Evolutionary conservation across 164 flowering plant species (phyloP).

Genomic region (Vitis amurensis): DNA sequence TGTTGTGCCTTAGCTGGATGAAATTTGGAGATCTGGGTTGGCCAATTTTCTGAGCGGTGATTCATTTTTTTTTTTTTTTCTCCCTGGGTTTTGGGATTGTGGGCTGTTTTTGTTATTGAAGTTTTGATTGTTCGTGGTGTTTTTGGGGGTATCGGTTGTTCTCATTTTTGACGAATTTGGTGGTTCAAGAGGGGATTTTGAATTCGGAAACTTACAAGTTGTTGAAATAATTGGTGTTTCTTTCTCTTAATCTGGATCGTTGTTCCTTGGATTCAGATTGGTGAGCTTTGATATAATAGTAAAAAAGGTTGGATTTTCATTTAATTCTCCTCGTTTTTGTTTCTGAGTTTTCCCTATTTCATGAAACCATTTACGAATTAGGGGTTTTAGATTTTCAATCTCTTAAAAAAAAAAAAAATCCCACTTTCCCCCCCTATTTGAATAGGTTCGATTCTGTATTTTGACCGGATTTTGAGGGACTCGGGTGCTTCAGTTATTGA

Average conservation of each 20-base stretch:
- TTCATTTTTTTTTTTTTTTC: too few relatives aligned
- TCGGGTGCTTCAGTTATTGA: constrained; percentile 1
- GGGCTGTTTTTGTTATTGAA: too few relatives aligned
- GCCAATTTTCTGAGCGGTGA: too few relatives aligned
- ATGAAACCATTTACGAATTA: background rate
- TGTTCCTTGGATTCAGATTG: constrained; percentile 14
- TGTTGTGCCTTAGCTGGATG: too few relatives aligned
- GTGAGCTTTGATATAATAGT: background rate
- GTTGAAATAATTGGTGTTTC: too few relatives aligned
- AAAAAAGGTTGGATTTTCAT: background rate
- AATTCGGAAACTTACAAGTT: too few relatives aligned
- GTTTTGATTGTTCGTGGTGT: too few relatives aligned
- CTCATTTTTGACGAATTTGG: too few relatives aligned
- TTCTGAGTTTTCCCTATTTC: background rate
- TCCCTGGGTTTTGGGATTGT: too few relatives aligned
- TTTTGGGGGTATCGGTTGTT: too few relatives aligned
- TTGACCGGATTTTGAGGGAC: constrained; percentile 11
- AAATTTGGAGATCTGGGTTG: too few relatives aligned
- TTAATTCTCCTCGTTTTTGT: background rate
- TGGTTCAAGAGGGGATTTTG: too few relatives aligned
- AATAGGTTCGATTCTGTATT: constrained; percentile 6
- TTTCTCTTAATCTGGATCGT: constrained; percentile 12
- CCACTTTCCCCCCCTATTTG: background rate
- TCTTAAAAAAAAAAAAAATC: background rate
- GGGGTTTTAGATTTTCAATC: background rate